Evolutionary conservation across 2,329 filamentous ascomycete genomes (phyloP).

Genomic region (Exophiala spinifera): DNA sequence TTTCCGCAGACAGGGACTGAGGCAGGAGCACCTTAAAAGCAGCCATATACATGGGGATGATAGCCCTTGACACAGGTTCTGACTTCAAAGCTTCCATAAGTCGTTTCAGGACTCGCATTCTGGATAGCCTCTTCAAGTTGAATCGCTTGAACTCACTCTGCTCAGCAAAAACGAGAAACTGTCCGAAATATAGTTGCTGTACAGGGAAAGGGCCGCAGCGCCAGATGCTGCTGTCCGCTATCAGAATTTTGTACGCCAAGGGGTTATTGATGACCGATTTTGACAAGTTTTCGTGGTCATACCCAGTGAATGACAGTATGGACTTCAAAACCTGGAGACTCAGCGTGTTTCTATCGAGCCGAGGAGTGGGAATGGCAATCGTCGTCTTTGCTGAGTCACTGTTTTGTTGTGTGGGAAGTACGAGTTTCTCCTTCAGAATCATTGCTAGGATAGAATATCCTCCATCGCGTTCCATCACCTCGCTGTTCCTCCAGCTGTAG

Average conservation of each 20-base stretch:
- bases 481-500: constrained; percentile 94
- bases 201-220: constrained; percentile 71
- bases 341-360: constrained; percentile 50
- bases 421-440: constrained; percentile 76
- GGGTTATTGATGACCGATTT: constrained; percentile 95
- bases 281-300: constrained; percentile 72
- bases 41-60: constrained; percentile 71
- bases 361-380: constrained; percentile 32
- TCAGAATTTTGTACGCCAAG: constrained; percentile 82
- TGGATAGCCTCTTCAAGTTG: constrained; percentile 78
- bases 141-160: constrained; percentile 90
- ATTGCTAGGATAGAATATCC: constrained; percentile 86
- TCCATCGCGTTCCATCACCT: constrained; percentile 94
- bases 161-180: constrained; percentile 84
- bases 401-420: constrained; percentile 10
- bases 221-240: constrained; percentile 94
- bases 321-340: constrained; percentile 65
- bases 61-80: constrained; percentile 69
- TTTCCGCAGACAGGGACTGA: constrained; percentile 77
- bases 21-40: constrained; percentile 77
- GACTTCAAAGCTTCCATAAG: constrained; percentile 86
- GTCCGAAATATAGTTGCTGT: constrained; percentile 86
- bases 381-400: constrained; percentile 16
- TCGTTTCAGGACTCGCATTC: constrained; percentile 90
- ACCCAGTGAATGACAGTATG: constrained; percentile 83